Conservation (phyloP, 2,329 filamentous ascomycete species). For the Biscogniauxia mediterranea region DNA sequence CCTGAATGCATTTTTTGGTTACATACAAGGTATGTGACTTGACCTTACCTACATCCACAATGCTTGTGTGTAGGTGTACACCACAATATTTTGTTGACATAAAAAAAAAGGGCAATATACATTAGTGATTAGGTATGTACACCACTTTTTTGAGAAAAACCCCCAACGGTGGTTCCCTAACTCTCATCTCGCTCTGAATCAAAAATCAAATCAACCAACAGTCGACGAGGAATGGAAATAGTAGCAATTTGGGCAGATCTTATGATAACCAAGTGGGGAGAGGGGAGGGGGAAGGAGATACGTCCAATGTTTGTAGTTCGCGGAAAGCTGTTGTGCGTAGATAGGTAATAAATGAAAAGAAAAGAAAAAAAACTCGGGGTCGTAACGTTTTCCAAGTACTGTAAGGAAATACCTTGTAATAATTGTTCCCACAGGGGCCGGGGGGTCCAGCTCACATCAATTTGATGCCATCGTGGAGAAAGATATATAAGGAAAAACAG, state of each 20-base stretch:
- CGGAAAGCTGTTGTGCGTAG: too few relatives aligned
- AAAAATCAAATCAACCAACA: neutral
- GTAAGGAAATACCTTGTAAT: neutral
- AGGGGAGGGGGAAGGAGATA: neutral
- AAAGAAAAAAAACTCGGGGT: neutral
- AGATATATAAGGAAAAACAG: conserved; percentile 1
- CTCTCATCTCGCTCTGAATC: neutral
- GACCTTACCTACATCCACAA: too few relatives aligned
- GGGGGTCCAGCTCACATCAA: neutral
- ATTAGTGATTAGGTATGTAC: neutral
- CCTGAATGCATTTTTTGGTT: neutral
- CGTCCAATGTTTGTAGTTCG: too few relatives aligned
- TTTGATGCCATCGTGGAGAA: conserved; percentile 4
- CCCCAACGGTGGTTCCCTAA: neutral
- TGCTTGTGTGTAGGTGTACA: too few relatives aligned
- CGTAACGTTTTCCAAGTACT: neutral
- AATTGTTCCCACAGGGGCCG: neutral
- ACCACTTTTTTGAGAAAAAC: too few relatives aligned
- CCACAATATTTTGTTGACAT: too few relatives aligned
- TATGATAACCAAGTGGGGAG: neutral
- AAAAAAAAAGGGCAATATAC: neutral
- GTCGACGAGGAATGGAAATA: neutral
- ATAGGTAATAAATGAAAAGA: too few relatives aligned
- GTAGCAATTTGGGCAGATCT: neutral
- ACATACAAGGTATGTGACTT: neutral